Evolutionary conservation across 345 rosid genomes (phyloP).

Genomic region (Eucalyptus urophylla): DNA sequence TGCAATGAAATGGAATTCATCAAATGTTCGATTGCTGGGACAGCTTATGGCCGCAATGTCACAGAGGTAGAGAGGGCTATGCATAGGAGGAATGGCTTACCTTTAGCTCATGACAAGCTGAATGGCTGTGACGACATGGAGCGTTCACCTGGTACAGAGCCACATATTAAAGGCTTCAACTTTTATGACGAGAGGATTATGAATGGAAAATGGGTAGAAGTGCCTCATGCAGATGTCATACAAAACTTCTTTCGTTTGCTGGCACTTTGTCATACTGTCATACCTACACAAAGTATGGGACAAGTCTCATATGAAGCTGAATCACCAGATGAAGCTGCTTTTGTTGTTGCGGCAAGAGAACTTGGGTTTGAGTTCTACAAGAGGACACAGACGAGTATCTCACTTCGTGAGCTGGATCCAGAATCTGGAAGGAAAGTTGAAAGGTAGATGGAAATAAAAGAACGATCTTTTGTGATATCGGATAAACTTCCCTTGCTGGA

Average conservation of each 20-base stretch:
- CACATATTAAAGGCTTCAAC: constrained; percentile 56
- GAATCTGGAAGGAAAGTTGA: constrained; percentile 38
- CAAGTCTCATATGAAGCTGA: constrained; percentile 57
- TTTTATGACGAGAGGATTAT: constrained; percentile 71
- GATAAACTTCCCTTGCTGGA: neutral
- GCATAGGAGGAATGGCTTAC: constrained; percentile 34
- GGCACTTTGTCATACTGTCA: constrained; percentile 81
- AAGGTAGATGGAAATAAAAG: constrained; percentile 14
- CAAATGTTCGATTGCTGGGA: constrained; percentile 82
- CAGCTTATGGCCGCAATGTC: constrained; percentile 70
- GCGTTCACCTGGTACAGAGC: neutral
- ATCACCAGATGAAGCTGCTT: constrained; percentile 96
- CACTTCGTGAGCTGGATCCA: constrained; percentile 39
- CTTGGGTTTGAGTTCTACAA: constrained; percentile 69
- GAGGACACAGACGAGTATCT: constrained; percentile 57
- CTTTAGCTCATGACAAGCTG: constrained; percentile 8
- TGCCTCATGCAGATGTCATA: constrained; percentile 38
- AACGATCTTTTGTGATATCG: accelerated
- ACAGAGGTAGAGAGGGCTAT: constrained; percentile 78
- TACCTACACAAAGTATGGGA: constrained; percentile 43
- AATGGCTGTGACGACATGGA: constrained; percentile 14
- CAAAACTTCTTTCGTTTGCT: constrained; percentile 54
- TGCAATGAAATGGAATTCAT: constrained; percentile 97
- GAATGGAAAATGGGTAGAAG: constrained; percentile 70
- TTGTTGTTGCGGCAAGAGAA: constrained; percentile 88